Conservation (phyloP, 108 stramenopile species). For the Skeletonema costatum region DNA sequence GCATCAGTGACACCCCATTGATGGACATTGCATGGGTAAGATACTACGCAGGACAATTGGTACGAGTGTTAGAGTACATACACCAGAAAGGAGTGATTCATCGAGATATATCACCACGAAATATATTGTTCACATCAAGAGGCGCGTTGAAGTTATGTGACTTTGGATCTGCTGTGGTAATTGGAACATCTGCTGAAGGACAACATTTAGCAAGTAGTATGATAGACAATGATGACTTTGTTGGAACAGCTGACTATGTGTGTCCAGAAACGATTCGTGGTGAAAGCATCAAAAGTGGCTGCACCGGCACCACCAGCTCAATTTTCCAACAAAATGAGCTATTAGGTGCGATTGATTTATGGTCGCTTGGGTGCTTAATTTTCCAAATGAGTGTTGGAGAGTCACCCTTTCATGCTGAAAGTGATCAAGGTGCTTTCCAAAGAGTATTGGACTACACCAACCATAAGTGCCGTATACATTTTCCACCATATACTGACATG, state of each 20-base stretch:
- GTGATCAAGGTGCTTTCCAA: conserved; percentile 38
- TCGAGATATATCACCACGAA: conserved; percentile 43
- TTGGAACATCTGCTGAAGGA: neutral
- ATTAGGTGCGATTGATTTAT: conserved; percentile 33
- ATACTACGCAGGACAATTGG: conserved; percentile 40
- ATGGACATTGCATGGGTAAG: conserved; percentile 28
- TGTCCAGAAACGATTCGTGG: conserved; percentile 52
- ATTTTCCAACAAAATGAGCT: neutral
- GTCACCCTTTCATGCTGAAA: conserved; percentile 45
- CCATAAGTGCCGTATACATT: conserved; percentile 7
- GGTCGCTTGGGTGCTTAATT: conserved; percentile 53
- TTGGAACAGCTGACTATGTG: conserved; percentile 43
- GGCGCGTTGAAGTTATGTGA: conserved; percentile 38
- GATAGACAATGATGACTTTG: conserved; percentile 14
- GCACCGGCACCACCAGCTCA: neutral
- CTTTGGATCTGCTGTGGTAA: conserved; percentile 39
- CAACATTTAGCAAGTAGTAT: neutral
- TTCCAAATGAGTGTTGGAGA: conserved; percentile 38
- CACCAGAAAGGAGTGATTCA: conserved; percentile 43
- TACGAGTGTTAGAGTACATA: conserved; percentile 32
- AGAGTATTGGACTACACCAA: conserved; percentile 26
- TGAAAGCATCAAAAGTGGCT: neutral
- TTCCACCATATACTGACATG: neutral
- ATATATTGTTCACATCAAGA: conserved; percentile 31
- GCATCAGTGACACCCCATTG: neutral